Percentiles rank a stretch among this genome's conserved stretches.
phyloP scores from a whole-genome alignment of 768 basidiomycete genomes.

The Melanogaster broomeanus region DNA sequence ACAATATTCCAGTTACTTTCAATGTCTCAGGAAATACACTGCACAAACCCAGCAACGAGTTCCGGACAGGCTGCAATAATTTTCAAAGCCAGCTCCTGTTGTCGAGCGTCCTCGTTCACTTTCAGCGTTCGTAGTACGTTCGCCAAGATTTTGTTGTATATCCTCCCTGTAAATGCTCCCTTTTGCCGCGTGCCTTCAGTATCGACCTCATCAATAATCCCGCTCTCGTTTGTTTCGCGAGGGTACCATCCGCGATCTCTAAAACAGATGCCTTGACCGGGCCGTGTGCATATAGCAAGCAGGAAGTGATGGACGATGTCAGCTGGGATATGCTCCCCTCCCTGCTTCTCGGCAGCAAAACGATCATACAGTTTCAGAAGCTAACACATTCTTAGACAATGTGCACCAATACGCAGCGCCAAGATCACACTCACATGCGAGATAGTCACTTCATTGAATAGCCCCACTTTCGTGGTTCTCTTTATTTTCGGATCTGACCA shows the following conservation, averaged over 20 bases:
- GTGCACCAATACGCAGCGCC: not conserved
- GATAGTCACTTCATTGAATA: slow-evolving; percentile 70
- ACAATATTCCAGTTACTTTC: slow-evolving; percentile 13
- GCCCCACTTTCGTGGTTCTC: slow-evolving; percentile 65
- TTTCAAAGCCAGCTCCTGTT: slow-evolving; percentile 82
- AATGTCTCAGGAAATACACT: not conserved
- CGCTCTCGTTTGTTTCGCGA: slow-evolving; percentile 54
- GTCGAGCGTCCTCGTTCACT: slow-evolving; percentile 85
- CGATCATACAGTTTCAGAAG: slow-evolving; percentile 78
- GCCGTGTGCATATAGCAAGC: slow-evolving; percentile 77
- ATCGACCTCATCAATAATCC: slow-evolving; percentile 39
- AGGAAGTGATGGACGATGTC: slow-evolving; percentile 88
- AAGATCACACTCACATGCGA: slow-evolving; percentile 50
- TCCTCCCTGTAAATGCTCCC: slow-evolving; percentile 40
- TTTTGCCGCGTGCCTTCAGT: slow-evolving; percentile 32
- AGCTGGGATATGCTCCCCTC: slow-evolving; percentile 61
- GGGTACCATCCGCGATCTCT: slow-evolving; percentile 90
- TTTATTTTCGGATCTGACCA: slow-evolving; percentile 76
- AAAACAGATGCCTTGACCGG: slow-evolving; percentile 86
- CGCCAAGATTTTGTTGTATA: slow-evolving; percentile 82
- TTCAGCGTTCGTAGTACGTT: slow-evolving; percentile 74
- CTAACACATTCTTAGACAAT: slow-evolving; percentile 33
- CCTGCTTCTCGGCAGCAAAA: slow-evolving; percentile 44
- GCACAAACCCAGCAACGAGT: slow-evolving; percentile 70
- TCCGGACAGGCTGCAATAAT: slow-evolving; percentile 86